phyloP scores from a whole-genome alignment of 352 stramenopile species.

The Phytophthora litchii region DNA sequence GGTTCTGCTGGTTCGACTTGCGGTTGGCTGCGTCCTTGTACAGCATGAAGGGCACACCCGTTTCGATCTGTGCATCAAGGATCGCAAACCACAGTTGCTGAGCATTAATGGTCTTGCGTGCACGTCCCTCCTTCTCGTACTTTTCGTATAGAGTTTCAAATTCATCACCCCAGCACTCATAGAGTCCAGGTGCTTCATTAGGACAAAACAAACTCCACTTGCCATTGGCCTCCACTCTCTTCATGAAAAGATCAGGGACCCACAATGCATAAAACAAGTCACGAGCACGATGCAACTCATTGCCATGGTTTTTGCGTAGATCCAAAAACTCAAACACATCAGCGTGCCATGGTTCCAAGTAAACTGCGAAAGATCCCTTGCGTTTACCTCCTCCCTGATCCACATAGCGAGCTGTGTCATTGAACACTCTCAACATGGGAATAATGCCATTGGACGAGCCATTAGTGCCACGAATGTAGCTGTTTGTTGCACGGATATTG shows the following conservation, averaged over 20 bases:
- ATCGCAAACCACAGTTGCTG: constrained; percentile 99
- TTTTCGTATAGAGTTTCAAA: constrained; percentile 96
- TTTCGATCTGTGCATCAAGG: constrained; percentile 99
- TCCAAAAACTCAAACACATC: constrained; percentile 99
- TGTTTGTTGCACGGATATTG: constrained; percentile 97
- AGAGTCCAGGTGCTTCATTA: constrained; percentile 96
- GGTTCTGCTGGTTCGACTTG: constrained; percentile 99
- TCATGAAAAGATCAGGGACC: constrained; percentile 99
- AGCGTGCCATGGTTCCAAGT: constrained; percentile 99
- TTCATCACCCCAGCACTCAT: constrained; percentile 94
- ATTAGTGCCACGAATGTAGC: constrained; percentile 99
- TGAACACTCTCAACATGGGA: constrained; percentile 99
- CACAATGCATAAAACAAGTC: constrained; percentile 99
- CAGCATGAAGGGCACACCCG: constrained; percentile 99
- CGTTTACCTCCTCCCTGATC: constrained; percentile 98
- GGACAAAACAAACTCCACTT: constrained; percentile 98
- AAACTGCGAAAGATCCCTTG: constrained; percentile 99
- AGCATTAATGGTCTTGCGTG: constrained; percentile 95
- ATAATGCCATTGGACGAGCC: constrained; percentile 99
- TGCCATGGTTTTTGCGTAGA: constrained; percentile 99
- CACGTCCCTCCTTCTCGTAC: constrained; percentile 96
- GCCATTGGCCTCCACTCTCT: constrained; percentile 97
- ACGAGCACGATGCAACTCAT: constrained; percentile 96
- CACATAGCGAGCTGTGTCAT: constrained; percentile 99
- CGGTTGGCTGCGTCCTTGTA: constrained; percentile 99